These are phyloP conservation scores for Lichenothelia convexa DNA, from an alignment of 495 filamentous ascomycete genomes.

Conservation along the genomic window DNA sequence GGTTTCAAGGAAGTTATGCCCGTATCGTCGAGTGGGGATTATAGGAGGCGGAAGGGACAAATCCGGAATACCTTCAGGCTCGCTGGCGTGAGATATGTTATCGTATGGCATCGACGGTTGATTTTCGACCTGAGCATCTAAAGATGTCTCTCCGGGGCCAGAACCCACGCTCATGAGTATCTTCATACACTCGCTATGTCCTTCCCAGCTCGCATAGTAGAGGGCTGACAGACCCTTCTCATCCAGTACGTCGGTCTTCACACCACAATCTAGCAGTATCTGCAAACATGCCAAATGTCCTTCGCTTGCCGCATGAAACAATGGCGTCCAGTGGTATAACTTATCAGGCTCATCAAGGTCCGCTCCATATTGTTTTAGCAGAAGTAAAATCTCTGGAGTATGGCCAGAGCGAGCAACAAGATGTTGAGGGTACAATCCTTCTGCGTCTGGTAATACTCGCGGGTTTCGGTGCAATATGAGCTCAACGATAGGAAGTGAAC, in stretches of 20 bases:
- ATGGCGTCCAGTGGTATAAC: conserved; percentile 88
- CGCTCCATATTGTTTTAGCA: conserved; percentile 74
- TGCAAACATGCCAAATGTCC: conserved; percentile 77
- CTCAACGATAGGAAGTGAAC: conserved; percentile 62
- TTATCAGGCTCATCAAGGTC: conserved; percentile 86
- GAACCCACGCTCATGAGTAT: conserved; percentile 36
- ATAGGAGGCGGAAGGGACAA: conserved; percentile 91
- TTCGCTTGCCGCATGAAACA: conserved; percentile 94
- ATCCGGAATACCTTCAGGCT: conserved; percentile 72
- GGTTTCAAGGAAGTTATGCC: conserved; percentile 94
- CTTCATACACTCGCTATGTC: conserved; percentile 84
- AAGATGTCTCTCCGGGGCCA: conserved; percentile 9
- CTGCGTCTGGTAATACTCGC: conserved; percentile 70
- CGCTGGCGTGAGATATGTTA: conserved; percentile 54
- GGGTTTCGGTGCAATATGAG: conserved; percentile 65
- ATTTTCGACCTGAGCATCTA: conserved; percentile 8
- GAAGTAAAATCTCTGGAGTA: conserved; percentile 53
- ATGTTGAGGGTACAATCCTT: conserved; percentile 94
- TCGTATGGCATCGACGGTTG: conserved; percentile 26
- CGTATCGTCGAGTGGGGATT: conserved; percentile 82
- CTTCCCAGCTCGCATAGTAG: conserved; percentile 99
- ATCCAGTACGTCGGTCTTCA: conserved; percentile 56
- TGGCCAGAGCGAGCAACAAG: conserved; percentile 82
- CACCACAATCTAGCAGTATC: conserved; percentile 56
- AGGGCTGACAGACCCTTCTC: conserved; percentile 87